Evolutionary conservation across 805 yeast species (phyloP), one percentile per base, ranked within the genome.

Genomic region (Zygoascus flipseniorum): DNA sequence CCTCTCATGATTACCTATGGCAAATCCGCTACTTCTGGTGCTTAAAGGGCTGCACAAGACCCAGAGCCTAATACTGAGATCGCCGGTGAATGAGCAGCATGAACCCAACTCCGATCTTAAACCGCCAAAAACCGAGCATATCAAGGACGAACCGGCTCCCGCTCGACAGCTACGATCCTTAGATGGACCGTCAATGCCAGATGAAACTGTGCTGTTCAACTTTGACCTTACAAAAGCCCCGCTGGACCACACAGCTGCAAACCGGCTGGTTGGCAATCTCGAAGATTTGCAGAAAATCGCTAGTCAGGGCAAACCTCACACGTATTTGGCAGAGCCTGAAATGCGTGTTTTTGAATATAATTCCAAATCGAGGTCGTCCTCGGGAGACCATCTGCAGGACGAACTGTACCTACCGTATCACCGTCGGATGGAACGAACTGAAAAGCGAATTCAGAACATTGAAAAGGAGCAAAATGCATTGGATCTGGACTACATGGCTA

Each of bases 371-470:
- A 6, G 28, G 3, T 23, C 28, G 3, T 23, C 28, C 28, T 23
- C 28, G 28, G 16, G 11, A 1, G 83, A 79, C 59, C 79, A 81
- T 4, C 67, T 86, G 48, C 60, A 66, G 1, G 85, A 81, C 62
- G 58, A 63, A 0, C 3, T 59, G n/a, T 82, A 71, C 62, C 60
- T 65, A 31, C 56, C 69, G 13, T 78, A 31, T 78, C 90, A 85
- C 66, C 74, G 74, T 43, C 73, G 77, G 42, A 79, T 84, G 81
- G 79, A 77, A 57, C 78, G 78, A 52, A 83, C 82, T 51, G 95
- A 86, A 65, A 76, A 76, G 54, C 73, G 79, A 47, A 81, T 83
- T 78, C 69, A 73, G 31, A 72, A 72, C 37, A 69, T 76, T 1
- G 90, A 85, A 58, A 70, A 78, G 26, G 77, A 74, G 48, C 74